Percentiles rank a stretch among this genome's conserved stretches.
These are phyloP conservation scores for Amorphotheca resinae DNA, from an alignment of 495 filamentous ascomycete species.

Conservation along the genomic window DNA sequence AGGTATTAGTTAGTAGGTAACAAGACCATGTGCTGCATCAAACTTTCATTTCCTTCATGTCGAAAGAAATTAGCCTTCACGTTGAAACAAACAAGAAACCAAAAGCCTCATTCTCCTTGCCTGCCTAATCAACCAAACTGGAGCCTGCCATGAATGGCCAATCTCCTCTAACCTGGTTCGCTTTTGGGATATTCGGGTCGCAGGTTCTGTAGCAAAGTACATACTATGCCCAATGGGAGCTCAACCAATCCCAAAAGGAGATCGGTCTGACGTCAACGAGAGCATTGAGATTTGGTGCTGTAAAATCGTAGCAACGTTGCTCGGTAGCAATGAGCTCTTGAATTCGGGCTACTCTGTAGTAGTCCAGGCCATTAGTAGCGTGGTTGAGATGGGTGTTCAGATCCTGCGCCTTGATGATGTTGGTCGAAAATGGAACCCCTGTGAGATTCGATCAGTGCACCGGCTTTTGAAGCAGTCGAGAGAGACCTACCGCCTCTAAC, in stretches of 20 bases:
- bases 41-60: background rate
- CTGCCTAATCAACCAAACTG: conserved; percentile 14
- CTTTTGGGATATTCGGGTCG: background rate
- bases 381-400: conserved; percentile 14
- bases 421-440: conserved; percentile 8
- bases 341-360: conserved; percentile 13
- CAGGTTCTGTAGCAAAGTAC: too few relatives aligned
- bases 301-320: conserved; percentile 35
- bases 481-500: conserved; percentile 15
- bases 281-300: conserved; percentile 29
- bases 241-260: conserved; percentile 33
- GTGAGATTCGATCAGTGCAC: conserved; percentile 3
- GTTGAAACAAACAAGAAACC: background rate
- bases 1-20: background rate
- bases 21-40: too few relatives aligned
- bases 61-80: background rate
- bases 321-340: conserved; percentile 35
- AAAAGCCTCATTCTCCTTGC: conserved; percentile 27
- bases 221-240: conserved; percentile 22
- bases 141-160: background rate
- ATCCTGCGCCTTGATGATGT: conserved; percentile 14
- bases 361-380: conserved; percentile 15
- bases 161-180: background rate
- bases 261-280: conserved; percentile 27
- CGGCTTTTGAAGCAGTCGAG: background rate